Percentiles rank a stretch among this genome's conserved stretches.
Conservation (phyloP, 306 rosid genomes). For the Boehmeria nivea region DNA sequence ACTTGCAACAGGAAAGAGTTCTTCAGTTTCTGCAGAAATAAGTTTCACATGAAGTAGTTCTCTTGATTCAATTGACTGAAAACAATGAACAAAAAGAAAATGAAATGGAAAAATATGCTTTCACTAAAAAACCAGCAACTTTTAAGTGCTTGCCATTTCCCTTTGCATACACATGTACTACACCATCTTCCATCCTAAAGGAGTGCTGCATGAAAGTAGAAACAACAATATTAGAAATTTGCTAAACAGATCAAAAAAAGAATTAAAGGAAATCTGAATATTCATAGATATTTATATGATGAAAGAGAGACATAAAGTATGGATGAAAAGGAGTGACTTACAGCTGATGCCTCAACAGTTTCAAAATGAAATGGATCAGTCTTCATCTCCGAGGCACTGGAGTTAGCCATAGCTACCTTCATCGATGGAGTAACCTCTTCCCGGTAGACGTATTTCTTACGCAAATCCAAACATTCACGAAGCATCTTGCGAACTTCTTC, state of each 20-base stretch:
- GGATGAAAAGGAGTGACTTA: conserved; percentile 16
- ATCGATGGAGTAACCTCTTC: conserved; percentile 33
- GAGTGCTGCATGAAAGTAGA: conserved; percentile 46
- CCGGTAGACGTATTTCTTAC: conserved; percentile 28
- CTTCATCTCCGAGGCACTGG: conserved; percentile 15
- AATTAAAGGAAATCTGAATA: conserved; percentile 6
- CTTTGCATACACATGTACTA: conserved; percentile 53
- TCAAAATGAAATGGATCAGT: conserved; percentile 37
- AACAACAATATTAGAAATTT: conserved; percentile 11
- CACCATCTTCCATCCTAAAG: conserved; percentile 74
- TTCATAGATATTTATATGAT: conserved; percentile 3
- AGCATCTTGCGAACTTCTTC: conserved; percentile 34
- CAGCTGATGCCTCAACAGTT: conserved; percentile 32
- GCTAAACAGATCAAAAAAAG: conserved; percentile 17
- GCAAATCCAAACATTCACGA: conserved; percentile 38
- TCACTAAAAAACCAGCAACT: too few species aligned
- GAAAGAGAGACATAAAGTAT: not conserved
- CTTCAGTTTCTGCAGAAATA: conserved; percentile 46
- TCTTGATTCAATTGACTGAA: conserved; percentile 10
- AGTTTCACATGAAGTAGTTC: conserved; percentile 16
- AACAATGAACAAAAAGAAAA: not conserved
- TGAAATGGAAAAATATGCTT: not conserved
- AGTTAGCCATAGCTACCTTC: conserved; percentile 10
- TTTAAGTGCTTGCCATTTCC: conserved; percentile 46
- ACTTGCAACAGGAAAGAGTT: conserved; percentile 69